Conservation (phyloP, 2,329 filamentous ascomycete species). For the Trichoderma endophyticum region DNA sequence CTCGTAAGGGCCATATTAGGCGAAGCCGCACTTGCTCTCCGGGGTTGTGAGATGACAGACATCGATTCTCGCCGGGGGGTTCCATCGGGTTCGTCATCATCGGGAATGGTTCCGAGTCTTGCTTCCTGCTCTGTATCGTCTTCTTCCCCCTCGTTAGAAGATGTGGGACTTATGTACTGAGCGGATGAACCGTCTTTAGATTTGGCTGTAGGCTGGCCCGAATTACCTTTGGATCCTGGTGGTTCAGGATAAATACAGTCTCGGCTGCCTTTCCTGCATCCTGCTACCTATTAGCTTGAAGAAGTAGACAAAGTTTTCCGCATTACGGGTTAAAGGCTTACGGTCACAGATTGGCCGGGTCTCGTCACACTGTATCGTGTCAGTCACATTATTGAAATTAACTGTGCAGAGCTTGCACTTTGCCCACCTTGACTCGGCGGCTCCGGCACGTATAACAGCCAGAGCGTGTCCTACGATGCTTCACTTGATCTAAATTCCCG, state of each 20-base stretch:
- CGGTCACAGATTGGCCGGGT: slow-evolving; percentile 79
- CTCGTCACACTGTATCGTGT: slow-evolving; percentile 73
- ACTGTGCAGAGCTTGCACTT: slow-evolving; percentile 16
- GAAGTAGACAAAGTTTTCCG: not conserved
- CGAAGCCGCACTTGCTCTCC: slow-evolving; percentile 38
- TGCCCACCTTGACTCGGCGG: slow-evolving; percentile 74
- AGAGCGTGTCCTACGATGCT: slow-evolving; percentile 88
- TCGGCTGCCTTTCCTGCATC: slow-evolving; percentile 87
- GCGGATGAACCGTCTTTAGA: slow-evolving; percentile 39
- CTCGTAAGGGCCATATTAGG: slow-evolving; percentile 34
- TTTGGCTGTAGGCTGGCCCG: slow-evolving; percentile 24
- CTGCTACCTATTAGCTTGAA: slow-evolving; percentile 40
- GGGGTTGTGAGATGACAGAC: slow-evolving; percentile 21
- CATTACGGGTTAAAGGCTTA: slow-evolving; percentile 36
- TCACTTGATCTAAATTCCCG: slow-evolving; percentile 64
- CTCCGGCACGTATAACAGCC: slow-evolving; percentile 91
- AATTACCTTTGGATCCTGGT: slow-evolving; percentile 42
- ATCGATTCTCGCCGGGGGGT: slow-evolving; percentile 21
- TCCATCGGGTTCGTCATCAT: slow-evolving; percentile 52
- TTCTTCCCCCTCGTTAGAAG: slow-evolving; percentile 53
- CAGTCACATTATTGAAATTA: slow-evolving; percentile 11
- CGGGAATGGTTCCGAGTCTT: slow-evolving; percentile 52
- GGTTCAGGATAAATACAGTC: slow-evolving; percentile 87
- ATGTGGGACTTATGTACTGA: slow-evolving; percentile 49
- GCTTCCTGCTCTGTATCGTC: slow-evolving; percentile 41